phyloP scores from a whole-genome alignment of 768 basidiomycete species.

The Rhizopogon roseolus region DNA sequence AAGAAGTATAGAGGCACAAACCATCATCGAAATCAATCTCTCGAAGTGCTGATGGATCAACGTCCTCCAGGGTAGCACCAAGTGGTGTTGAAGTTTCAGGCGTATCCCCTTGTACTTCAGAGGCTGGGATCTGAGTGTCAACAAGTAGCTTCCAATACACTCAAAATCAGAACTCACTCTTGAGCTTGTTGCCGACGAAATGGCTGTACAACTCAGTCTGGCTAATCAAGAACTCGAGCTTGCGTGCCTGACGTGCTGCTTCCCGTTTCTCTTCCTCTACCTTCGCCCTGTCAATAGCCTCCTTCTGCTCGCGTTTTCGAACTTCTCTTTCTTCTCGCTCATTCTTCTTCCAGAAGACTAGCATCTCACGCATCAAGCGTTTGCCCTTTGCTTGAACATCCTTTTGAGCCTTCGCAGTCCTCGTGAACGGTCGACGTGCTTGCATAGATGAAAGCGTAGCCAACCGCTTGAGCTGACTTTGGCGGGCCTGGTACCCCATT shows the following conservation, averaged over 20 bases:
- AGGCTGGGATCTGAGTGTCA: constrained; percentile 41
- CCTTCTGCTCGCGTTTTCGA: constrained; percentile 91
- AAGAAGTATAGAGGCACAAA: constrained; percentile 28
- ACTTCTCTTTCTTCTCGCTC: constrained; percentile 94
- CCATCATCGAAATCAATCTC: constrained; percentile 93
- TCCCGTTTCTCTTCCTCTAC: constrained; percentile 93
- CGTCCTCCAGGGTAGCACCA: constrained; percentile 55
- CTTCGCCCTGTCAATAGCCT: constrained; percentile 82
- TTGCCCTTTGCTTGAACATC: constrained; percentile 83
- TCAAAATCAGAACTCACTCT: constrained; percentile 49
- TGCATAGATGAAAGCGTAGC: constrained; percentile 72
- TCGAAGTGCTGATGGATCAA: constrained; percentile 46
- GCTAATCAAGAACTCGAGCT: constrained; percentile 97
- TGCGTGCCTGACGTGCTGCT: constrained; percentile 88
- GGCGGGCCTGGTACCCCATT: constrained; percentile 59
- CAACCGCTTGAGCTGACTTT: constrained; percentile 70
- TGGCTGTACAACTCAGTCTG: constrained; percentile 99
- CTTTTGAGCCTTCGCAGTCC: constrained; percentile 73
- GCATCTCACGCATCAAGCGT: constrained; percentile 91
- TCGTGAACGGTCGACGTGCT: constrained; percentile 69
- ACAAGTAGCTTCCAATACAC: neutral
- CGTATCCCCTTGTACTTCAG: constrained; percentile 67
- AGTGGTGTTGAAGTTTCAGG: constrained; percentile 40
- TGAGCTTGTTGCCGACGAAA: constrained; percentile 96
- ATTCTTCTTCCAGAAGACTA: constrained; percentile 96